Evolutionary conservation across 257 asterid genomes (phyloP), one percentile per base, ranked within the genome.

Genomic region (Penstemon davidsonii): DNA sequence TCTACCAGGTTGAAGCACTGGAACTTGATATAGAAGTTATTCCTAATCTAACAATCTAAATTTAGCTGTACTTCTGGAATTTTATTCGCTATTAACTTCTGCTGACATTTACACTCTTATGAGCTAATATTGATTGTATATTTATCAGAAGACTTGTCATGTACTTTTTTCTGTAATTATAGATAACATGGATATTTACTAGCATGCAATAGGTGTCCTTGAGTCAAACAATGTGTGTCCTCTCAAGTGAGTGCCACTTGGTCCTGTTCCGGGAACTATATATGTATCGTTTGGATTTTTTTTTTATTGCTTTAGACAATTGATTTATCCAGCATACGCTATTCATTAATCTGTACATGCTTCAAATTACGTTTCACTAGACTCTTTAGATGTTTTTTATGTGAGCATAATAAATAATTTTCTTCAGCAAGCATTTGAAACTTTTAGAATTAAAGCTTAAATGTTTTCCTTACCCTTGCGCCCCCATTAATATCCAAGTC

Each of bases 1-100:
- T 66, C 72, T 36, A 63, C 61, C 73, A 37, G 70, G 74, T 68
- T 39, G 80, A 76, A 88, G 95, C 87, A 82, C 6, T 55, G 71
- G 47, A 9, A 64, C 50, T 44, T 44, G 64, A 33, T 58, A 59
- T 25, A 25, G 33, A 25, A 18, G 38, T 13, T 64, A 63, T 4
- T 33, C 39, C 44, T 18, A 55, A 59, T 41, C 47, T 45, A 15
- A 36, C 38, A 66, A 65, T 70, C 52, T 9, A 40, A 33, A 13
- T 18, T 4, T 36, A 50, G 39, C 19, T 10, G 7, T 60, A 45
- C 42, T 7, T 18, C 12, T 25, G 46, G 47, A 18, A 45, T 47
- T 58, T 4, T 39, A 9, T 62, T 10, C 15, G 38, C 15, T 25
- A 39, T 38, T 50, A 41, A 47, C 60, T 57, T 19, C 43, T 13